Base-by-base conservation (phyloP, 352 stramenopile species). In the Aphanomyces cochlioides region DNA sequence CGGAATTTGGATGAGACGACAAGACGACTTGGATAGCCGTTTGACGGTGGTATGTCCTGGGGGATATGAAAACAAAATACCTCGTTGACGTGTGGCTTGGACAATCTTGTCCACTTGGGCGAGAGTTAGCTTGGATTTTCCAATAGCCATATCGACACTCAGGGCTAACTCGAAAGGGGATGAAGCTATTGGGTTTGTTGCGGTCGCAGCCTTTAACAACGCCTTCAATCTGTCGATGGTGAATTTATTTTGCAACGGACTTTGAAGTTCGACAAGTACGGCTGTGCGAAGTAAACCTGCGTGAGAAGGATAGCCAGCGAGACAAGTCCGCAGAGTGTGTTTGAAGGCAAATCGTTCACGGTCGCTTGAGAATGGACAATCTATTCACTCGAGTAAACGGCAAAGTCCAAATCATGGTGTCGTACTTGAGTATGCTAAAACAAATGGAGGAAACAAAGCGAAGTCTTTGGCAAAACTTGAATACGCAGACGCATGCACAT, bases 281-380 rank as follows among this genome's bases (percentile, higher is more conserved):
- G 47, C 64, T 8, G 56, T n/a, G 19, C 38, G 34, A 28, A 70
- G 36, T 15, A 70, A 39, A 12, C 13, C 12, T n/a, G 64, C 10
- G 54, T 70, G 3, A 19, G 40, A 15, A 21, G 47, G 28, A 21
- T 61, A n/a, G 12, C 13, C 21, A 4, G 37, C 34, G 5, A 70
- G 38, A 28, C 64, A 70, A 10, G 13, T 17, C 10, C 47, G 5
- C 28, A 70, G 15, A 0, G 47, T 50, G 38, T 36, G 13, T 39
- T 59, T 70, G 54, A 70, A 56, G 5, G 12, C 34, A n/a, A 38
- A 47, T 5, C 64, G 64, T n/a, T 70, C 43, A 8, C 64, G 64
- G n/a, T 70, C 64, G 54, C 21, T 61, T 34, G 48, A 54, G n/a
- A 70, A 56, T 19, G 45, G 13, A 15, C 19, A 43, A 17, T 50